Evolutionary conservation across 345 rosid species (phyloP), one percentile per base, ranked within the genome.

Genomic region (Dipteronia dyeriana): DNA sequence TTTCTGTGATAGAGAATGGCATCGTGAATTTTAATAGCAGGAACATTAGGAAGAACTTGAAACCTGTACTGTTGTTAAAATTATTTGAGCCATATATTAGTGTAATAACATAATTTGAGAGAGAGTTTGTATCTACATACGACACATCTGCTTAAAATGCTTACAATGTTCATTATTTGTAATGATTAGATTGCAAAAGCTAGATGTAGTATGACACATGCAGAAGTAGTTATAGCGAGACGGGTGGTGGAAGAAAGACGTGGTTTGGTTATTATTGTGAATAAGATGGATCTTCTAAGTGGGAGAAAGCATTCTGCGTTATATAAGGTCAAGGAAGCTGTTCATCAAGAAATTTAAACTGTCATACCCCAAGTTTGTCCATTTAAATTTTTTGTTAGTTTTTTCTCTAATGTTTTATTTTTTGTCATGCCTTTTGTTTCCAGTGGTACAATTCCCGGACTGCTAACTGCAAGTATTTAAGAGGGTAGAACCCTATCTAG

Each of bases 191-290:
- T 96, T 79, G 90, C 91, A 57, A 85, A 92, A 77, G 86, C 92
- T 68, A 77, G 80, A 71, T 86, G 94, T 16, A 96, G 95, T 82
- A 86, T 94, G 99, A 92, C 91, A 64, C 98, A 96, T 82, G 89
- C 98, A 22, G 99, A 96, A 85, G 98, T 96, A 64, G 98, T 92
- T 69, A 92, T 96, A 82, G 99, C 97, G 26, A 90, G 98, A 82
- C 85, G 88, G 63, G 93, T 95, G 31, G 95, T 96, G 61, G 97
- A 96, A 86, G 99, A 96, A 90, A 97, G 99, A 22, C 97, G 97
- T 70, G 97, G 97, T 51, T 80, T 94, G 79, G 97, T 96, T 49
- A 86, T 94, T 53, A 82, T 94, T 68, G 97, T 96, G 73, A 94
- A 96, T 87, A 95, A 95, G 86, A 94, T 96, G 98, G 99, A 94